Conservation (phyloP, 352 stramenopile genomes). For the Globisporangium acanthophoron region DNA sequence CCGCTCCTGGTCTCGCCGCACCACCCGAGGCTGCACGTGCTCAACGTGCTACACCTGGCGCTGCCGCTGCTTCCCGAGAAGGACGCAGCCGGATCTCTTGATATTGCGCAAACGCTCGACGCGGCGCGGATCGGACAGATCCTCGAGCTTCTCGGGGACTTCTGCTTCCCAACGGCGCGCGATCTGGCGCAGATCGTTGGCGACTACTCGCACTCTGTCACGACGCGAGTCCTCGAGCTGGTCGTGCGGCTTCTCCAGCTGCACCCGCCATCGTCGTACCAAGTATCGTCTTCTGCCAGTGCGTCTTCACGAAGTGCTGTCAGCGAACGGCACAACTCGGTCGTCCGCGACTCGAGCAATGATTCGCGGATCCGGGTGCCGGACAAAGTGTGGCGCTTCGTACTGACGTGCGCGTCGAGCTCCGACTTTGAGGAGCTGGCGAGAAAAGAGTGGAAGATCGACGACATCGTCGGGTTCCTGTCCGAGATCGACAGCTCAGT, state of each 20-base stretch:
- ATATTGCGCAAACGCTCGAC: slow-evolving; percentile 19
- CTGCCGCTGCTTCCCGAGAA: slow-evolving; percentile 26
- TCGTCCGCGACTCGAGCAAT: not conserved
- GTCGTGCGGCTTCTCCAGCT: slow-evolving; percentile 28
- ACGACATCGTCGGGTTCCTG: slow-evolving; percentile 20
- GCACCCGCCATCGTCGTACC: slow-evolving; percentile 26
- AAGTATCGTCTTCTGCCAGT: slow-evolving; percentile 4
- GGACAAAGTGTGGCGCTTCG: slow-evolving; percentile 27
- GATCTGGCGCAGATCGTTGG: not conserved
- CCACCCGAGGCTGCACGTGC: slow-evolving; percentile 49
- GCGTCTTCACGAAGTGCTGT: not conserved
- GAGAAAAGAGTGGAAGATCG: slow-evolving; percentile 30
- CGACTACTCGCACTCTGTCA: slow-evolving; percentile 3
- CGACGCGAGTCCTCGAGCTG: slow-evolving; percentile 26
- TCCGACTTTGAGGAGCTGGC: slow-evolving; percentile 18
- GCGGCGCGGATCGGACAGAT: slow-evolving; percentile 37
- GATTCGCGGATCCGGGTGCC: slow-evolving; percentile 21
- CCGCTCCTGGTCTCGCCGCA: slow-evolving; percentile 35
- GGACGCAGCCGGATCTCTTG: not conserved
- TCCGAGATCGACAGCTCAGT: slow-evolving; percentile 10
- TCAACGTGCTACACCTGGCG: slow-evolving; percentile 44
- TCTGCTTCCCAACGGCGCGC: slow-evolving; percentile 18
- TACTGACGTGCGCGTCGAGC: slow-evolving; percentile 28
- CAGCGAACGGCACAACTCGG: not conserved
- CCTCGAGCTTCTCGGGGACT: slow-evolving; percentile 26